Percentiles rank a stretch among this genome's conserved stretches.
Evolutionary conservation across 1,284 basidiomycete species (phyloP).

Genomic region (Leccinum pseudoinsigne): DNA sequence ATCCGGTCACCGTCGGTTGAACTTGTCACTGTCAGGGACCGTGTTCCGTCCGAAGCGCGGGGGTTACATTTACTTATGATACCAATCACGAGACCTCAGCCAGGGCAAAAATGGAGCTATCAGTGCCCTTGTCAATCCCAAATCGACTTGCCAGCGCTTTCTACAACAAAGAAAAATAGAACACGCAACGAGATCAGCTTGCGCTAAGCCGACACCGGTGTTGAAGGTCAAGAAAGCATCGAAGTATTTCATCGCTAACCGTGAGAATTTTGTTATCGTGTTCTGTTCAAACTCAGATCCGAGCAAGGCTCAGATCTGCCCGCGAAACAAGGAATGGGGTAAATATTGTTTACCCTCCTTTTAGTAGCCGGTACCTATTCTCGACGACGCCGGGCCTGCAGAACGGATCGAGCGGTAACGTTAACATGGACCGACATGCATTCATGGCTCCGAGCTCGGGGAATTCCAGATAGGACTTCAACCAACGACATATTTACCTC

Average conservation of each 20-base stretch:
- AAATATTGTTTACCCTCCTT: too few relatives aligned
- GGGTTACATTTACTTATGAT: neutral
- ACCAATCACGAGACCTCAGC: neutral
- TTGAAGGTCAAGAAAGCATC: neutral
- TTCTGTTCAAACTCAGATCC: too few relatives aligned
- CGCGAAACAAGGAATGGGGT: too few relatives aligned
- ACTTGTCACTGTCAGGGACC: neutral
- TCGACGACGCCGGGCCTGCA: too few relatives aligned
- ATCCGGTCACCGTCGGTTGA: neutral
- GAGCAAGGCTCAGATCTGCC: too few relatives aligned
- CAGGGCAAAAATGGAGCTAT: neutral
- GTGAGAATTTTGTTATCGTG: neutral
- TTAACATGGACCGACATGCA: too few relatives aligned
- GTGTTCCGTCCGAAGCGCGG: constrained; percentile 16
- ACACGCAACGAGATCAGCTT: neutral
- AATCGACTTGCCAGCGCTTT: neutral
- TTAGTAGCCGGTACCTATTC: too few relatives aligned
- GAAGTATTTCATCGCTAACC: too few relatives aligned
- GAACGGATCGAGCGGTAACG: too few relatives aligned
- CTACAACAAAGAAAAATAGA: neutral
- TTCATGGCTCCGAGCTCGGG: too few relatives aligned
- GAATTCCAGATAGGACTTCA: too few relatives aligned
- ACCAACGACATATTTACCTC: too few relatives aligned
- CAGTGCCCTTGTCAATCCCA: neutral
- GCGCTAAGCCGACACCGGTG: neutral